Base-by-base conservation (phyloP, 2,329 filamentous ascomycete species). In the Pseudogymnoascus sp. region DNA sequence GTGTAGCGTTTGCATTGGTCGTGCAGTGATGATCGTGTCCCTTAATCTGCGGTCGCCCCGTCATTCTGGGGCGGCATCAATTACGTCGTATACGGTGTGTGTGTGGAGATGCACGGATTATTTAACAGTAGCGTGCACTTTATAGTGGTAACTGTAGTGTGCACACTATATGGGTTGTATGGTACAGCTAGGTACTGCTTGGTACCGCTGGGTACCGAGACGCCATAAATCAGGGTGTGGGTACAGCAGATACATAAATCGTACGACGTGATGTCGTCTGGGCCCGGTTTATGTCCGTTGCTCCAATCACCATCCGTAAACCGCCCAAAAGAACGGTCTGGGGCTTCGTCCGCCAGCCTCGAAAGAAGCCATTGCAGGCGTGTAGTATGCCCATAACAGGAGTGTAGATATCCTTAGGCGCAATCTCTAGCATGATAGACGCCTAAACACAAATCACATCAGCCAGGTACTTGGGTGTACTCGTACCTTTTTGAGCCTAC, bases 1-100 rank as follows among this genome's bases (percentile, higher is more conserved):
- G 29, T 56, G 50, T 56, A 56, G 50, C 29, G 3, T 56, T 56
- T 56, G n/a, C 50, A 56, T 56, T 56, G 29, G 50, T 33, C 50
- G 29, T 33, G 50, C 11, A 35, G 29, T 56, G 50, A 35, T 33
- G 50, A 33, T 56, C 50, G 29, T 56, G 50, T 13, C 50, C 29
- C 29, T 35, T 29, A 56, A 56, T 56, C 29, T 4, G 2, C 46
- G 50, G 11, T 19, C 13, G 50, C 17, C 10, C 50, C 29, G 29
- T 56, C 46, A 56, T 56, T 56, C 50, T 33, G 4, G 29, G 29
- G 4, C 2, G 50, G 29, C 29, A 56, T 33, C 29, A 56, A 56
- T 5, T 56, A 56, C 29, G 17, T 9, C n/a, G 21, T 26, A 15
- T 53, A 10, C 7, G 26, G 19, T 17, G 46, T 53, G 29, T 56